Conservation (phyloP, 1,284 basidiomycete species). For the Sphagnurus paluster region DNA sequence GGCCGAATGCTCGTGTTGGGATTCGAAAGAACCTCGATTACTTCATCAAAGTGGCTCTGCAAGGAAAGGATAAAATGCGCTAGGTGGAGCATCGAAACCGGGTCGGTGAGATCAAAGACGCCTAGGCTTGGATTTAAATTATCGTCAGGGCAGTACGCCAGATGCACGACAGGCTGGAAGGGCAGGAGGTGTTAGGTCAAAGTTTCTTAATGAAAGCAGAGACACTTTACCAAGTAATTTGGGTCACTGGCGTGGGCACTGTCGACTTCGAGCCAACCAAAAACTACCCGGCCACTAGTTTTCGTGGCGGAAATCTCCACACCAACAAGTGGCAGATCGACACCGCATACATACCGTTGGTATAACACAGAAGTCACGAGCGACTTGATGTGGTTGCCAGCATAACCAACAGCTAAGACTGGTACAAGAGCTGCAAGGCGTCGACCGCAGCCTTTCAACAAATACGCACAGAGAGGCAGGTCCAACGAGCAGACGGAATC, state of each 20-base stretch:
- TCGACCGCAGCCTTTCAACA: background rate
- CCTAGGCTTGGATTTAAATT: background rate
- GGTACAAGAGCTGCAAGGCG: background rate
- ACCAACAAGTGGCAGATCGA: background rate
- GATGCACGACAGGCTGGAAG: background rate
- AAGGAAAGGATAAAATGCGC: background rate
- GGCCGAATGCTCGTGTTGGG: background rate
- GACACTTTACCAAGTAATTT: too few relatives aligned
- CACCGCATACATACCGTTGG: background rate
- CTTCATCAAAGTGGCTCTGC: background rate
- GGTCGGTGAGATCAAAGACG: background rate
- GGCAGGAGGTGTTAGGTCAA: background rate
- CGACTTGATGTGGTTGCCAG: background rate
- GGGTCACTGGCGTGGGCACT: too few relatives aligned
- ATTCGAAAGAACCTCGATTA: background rate
- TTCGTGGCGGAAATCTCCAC: background rate
- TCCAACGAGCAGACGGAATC: background rate
- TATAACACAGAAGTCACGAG: background rate
- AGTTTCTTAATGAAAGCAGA: too few relatives aligned
- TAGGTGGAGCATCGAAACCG: background rate
- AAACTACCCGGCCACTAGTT: background rate
- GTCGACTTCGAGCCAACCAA: too few relatives aligned
- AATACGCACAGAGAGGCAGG: background rate
- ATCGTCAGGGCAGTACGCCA: too few relatives aligned
- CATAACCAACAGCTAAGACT: background rate